Evolutionary conservation across 768 basidiomycete species (phyloP), one percentile per base, ranked within the genome.

Genomic region (Boletus pseudopeckii): DNA sequence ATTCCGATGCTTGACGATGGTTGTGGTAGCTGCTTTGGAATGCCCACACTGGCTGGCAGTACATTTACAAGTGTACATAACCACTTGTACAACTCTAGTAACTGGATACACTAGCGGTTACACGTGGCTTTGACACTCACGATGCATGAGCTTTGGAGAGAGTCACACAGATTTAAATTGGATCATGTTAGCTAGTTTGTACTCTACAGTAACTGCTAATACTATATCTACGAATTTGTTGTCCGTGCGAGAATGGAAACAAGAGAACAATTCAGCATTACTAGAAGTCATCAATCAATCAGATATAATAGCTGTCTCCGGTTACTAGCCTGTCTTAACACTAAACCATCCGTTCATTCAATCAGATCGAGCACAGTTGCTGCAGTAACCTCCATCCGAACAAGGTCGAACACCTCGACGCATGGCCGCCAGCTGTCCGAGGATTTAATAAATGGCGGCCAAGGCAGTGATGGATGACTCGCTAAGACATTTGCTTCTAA

Each of bases 401-500:
- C 24, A 10, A 45, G 44, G 28, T 18, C 28, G 18, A 32, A 22
- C 24, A 24, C 10, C 26, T n/a, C n/a, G 7, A 30, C 1, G 22
- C 20, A 22, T 30, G 28, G 14, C 30, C 13, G 4, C 4, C 24
- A 24, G 24, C 8, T 33, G 17, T 26, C 46, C 24, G n/a, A 26
- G 17, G 46, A 24, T 22, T 24, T 15, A 11, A n/a, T 36, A 24
- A 13, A n/a, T 45, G 18, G 14, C 13, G 22, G 33, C 48, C 30
- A 4, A 17, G 33, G 24, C 37, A 33, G 24, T 15, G 28, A 9
- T 28, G 17, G 28, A 52, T 14, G 32, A 37, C 28, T 28, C 28
- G 26, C 24, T 20, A 50, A 74, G 82, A 50, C 64, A 88, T 5
- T 22, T 82, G 82, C 66, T 89, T 90, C 71, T n/a, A 85, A 86